Base-by-base conservation (phyloP, 768 basidiomycete genomes). In the Podaxis rugospora region DNA sequence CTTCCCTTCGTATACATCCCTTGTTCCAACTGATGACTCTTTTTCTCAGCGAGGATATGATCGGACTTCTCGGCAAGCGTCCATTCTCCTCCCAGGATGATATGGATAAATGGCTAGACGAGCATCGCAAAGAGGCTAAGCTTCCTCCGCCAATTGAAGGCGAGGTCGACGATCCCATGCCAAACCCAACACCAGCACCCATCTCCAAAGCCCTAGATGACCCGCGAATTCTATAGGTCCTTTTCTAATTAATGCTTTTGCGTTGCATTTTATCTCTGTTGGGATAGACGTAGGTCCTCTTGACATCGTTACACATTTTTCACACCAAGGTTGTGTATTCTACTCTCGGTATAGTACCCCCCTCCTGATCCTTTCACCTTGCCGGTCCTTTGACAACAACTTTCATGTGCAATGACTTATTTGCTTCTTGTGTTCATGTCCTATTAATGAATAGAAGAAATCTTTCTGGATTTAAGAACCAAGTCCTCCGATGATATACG, bases 21-120 rank as follows among this genome's bases (percentile, higher is more conserved):
- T 23, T 35, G 4, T 51, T 51, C 27, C 11, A 52, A 14, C 21
- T 42, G 25, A 58, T 57, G 14, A 25, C 4, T 25, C 59, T 23
- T 23, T 52, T 16, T 60, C 61, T 54, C 66, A 93, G 92, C 54
- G 91, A 92, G 81, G 90, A 93, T 69, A 95, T 94, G 92, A 90
- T 92, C 63, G 68, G 79, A 42, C 80, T 93, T 16, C 82, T 94
- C 42, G 92, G 93, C 53, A 90, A 89, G 69, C 85, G 92, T 54
- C 92, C 92, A 25, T 94, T 94, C 67, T 74, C 70, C n/a, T 85
- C 84, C 64, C 82, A 84, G 61, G 94, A 96, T 70, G 93, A 96
- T 65, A 97, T 98, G 95, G 95, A 97, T 76, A 92, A 90, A 71
- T 96, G 94, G 90, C 82, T 96, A n/a, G 93, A 96, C 68, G 84